Percentiles rank a stretch among this genome's conserved stretches.
phyloP scores from a whole-genome alignment of 2,329 filamentous ascomycete genomes.

The Ceratocystis destructans region DNA sequence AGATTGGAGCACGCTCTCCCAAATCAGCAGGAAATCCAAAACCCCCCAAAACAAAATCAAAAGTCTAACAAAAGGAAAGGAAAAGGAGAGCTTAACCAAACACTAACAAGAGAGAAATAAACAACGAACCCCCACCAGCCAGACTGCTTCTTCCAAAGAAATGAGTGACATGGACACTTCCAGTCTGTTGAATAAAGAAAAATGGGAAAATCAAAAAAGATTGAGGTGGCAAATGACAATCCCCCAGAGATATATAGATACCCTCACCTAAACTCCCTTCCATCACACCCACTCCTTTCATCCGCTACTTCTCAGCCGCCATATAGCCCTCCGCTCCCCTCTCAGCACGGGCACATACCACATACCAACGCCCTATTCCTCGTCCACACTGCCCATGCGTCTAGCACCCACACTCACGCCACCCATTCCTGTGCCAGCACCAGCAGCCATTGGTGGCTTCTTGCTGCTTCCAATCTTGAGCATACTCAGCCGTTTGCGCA shows the following conservation, averaged over 20 bases:
- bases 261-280: neutral
- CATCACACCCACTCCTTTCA: neutral
- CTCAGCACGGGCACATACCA: neutral
- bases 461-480: constrained; percentile 58
- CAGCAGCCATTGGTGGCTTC: constrained; percentile 39
- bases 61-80: constrained; percentile 5
- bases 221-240: constrained; percentile 13
- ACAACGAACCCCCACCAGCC: constrained; percentile 3
- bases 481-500: constrained; percentile 67
- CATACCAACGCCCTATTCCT: constrained; percentile 33
- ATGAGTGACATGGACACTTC: too few relatives aligned
- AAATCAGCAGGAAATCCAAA: neutral
- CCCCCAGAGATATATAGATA: neutral
- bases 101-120: constrained; percentile 16
- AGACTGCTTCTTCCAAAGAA: neutral
- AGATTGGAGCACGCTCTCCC: neutral
- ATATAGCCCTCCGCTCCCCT: neutral
- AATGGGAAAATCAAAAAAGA: constrained; percentile 11
- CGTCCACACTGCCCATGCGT: constrained; percentile 41
- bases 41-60: neutral
- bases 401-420: constrained; percentile 16
- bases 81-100: constrained; percentile 7
- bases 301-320: neutral
- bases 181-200: neutral
- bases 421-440: neutral